phyloP scores from a whole-genome alignment of 345 rosid species.

The Syzygium jambos region DNA sequence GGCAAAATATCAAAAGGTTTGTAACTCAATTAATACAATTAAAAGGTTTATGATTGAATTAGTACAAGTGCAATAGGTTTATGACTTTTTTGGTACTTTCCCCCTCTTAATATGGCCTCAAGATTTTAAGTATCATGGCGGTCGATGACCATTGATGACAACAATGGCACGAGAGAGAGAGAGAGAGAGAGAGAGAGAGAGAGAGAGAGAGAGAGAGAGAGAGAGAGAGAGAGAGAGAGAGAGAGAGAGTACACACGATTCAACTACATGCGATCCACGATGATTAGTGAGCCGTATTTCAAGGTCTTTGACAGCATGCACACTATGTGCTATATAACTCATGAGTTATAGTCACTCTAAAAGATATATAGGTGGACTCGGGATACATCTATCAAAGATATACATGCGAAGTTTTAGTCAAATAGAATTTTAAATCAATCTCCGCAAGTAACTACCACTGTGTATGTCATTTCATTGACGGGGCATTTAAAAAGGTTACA shows the following conservation, averaged over 20 bases:
- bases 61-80: fast-evolving
- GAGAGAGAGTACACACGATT: no score
- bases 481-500: background rate
- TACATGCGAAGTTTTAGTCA: background rate
- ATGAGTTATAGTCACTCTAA: background rate
- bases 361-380: background rate
- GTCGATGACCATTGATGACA: no score
- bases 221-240: no score
- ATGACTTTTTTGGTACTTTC: background rate
- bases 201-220: no score
- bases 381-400: background rate
- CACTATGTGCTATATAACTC: background rate
- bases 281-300: no score
- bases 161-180: no score
- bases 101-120: no score
- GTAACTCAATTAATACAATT: no score
- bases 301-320: no score
- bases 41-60: background rate
- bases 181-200: no score
- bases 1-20: background rate
- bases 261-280: no score
- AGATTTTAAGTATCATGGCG: no score
- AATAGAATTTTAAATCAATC: background rate
- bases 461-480: background rate
- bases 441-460: background rate